Conservation (phyloP, 73 alveolate species). For the Stentor roeselii region DNA sequence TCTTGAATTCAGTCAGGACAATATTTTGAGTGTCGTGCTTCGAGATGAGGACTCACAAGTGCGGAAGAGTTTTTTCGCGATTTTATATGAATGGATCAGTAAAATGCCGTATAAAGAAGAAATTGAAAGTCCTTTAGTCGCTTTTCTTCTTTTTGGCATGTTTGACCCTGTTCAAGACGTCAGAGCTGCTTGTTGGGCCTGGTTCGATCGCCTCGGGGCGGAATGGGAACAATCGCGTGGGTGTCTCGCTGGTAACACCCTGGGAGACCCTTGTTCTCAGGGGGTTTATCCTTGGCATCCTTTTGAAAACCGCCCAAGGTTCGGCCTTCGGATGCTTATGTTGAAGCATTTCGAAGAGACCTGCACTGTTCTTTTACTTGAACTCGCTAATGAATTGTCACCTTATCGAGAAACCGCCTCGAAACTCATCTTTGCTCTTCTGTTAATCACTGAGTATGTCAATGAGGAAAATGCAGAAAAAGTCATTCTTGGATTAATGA, state of each 20-base stretch:
- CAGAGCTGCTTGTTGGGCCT: neutral
- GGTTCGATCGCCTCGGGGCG: neutral
- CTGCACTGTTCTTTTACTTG: neutral
- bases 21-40: neutral
- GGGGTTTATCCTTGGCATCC: conserved; percentile 8
- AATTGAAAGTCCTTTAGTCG: neutral
- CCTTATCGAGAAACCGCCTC: neutral
- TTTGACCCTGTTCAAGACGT: neutral
- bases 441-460: neutral
- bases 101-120: neutral
- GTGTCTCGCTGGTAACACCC: neutral
- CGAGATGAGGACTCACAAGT: neutral
- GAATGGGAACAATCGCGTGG: neutral
- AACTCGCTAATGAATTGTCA: neutral
- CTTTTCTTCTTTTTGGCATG: neutral
- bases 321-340: neutral
- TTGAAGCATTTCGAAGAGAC: neutral
- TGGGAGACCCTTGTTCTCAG: neutral
- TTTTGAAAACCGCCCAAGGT: neutral
- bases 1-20: neutral
- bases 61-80: neutral
- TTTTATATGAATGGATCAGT: neutral
- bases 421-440: neutral
- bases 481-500: neutral
- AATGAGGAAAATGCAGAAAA: neutral